A percentile compares a stretch with the other conserved stretches of the same genome.
phyloP scores from a whole-genome alignment of 768 basidiomycete genomes.

The Boletus rufocinnamomeus region DNA sequence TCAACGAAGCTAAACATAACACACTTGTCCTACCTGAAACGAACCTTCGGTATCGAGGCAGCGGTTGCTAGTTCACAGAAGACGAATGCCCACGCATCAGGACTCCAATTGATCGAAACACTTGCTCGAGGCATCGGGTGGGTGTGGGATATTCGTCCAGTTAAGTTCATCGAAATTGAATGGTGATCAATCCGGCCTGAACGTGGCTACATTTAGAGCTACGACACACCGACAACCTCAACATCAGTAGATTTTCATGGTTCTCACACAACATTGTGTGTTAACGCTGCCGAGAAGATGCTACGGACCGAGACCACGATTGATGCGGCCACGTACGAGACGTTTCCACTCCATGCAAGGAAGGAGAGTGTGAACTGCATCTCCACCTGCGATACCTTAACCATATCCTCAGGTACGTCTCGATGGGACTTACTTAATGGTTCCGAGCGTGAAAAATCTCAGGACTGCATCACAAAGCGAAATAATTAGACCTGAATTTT shows the following conservation, averaged over 20 bases:
- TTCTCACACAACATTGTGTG: too few relatives aligned
- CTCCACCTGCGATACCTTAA: background rate
- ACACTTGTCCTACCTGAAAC: background rate
- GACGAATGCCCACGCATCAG: background rate
- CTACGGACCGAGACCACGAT: background rate
- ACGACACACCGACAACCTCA: background rate
- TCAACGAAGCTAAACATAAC: background rate
- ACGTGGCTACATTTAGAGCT: background rate
- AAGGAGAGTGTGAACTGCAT: background rate
- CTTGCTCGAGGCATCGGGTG: background rate
- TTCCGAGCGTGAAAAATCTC: constrained; percentile 4
- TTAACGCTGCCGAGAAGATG: background rate
- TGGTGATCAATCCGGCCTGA: background rate
- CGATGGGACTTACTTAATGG: background rate
- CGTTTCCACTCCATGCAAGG: background rate
- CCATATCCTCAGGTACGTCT: background rate
- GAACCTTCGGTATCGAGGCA: background rate
- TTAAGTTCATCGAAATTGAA: background rate
- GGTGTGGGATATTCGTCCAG: background rate
- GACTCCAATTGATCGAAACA: background rate
- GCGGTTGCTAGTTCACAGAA: background rate
- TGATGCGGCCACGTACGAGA: background rate
- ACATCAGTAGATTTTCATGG: background rate
- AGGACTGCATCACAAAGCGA: background rate
- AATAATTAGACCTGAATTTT: background rate